phyloP scores from a whole-genome alignment of 2,329 filamentous ascomycete species.

The Achaetomium macrosporum region DNA sequence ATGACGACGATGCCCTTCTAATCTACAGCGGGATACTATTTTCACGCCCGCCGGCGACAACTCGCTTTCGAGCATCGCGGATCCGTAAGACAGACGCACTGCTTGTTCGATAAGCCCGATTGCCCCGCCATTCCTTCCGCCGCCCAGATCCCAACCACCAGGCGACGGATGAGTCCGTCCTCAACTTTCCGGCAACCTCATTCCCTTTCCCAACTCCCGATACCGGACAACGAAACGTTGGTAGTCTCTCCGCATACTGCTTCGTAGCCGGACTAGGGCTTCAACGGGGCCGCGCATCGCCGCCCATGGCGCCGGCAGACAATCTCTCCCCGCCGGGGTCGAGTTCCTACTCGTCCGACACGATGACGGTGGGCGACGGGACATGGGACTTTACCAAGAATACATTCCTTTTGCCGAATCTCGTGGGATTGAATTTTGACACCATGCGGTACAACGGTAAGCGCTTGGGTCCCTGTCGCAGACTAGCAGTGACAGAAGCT shows the following conservation, averaged over 20 bases:
- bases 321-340: slow-evolving; percentile 62
- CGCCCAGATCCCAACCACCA: background rate
- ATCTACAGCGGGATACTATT: background rate
- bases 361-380: slow-evolving; percentile 72
- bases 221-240: background rate
- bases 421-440: slow-evolving; percentile 70
- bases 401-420: slow-evolving; percentile 70
- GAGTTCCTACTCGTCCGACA: slow-evolving; percentile 66
- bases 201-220: background rate
- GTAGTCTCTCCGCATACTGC: background rate
- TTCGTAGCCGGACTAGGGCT: background rate
- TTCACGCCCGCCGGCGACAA: background rate
- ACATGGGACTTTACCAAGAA: slow-evolving; percentile 78
- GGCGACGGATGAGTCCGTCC: background rate
- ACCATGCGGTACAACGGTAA: slow-evolving; percentile 81
- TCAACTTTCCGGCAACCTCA: slow-evolving; percentile 4
- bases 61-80: background rate
- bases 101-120: background rate
- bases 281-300: slow-evolving; percentile 29
- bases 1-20: background rate
- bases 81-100: slow-evolving; percentile 2
- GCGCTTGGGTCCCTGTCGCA: slow-evolving; percentile 16
- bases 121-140: slow-evolving; percentile 15
- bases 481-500: background rate
- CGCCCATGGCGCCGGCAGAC: slow-evolving; percentile 54